phyloP scores from a whole-genome alignment of 805 yeast species.

The Kluyveromyces starmeri region DNA sequence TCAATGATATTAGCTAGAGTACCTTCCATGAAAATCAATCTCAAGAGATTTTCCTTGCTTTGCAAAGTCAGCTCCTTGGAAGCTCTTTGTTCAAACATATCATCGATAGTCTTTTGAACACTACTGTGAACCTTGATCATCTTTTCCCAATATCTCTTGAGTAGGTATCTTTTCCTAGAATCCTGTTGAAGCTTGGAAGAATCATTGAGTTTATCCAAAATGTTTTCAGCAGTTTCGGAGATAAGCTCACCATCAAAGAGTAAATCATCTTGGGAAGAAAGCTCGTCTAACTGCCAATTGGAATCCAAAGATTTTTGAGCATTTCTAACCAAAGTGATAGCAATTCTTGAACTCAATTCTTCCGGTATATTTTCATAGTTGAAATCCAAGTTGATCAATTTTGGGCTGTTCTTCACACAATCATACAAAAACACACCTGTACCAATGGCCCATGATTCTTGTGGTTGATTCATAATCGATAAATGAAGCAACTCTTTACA shows the following conservation, averaged over 20 bases:
- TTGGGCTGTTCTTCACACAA: slow-evolving; percentile 55
- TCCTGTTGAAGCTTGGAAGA: slow-evolving; percentile 30
- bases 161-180: slow-evolving; percentile 30
- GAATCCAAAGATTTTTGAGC: slow-evolving; percentile 52
- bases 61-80: slow-evolving; percentile 46
- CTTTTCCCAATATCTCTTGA: slow-evolving; percentile 35
- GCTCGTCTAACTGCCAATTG: slow-evolving; percentile 27
- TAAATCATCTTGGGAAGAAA: slow-evolving; percentile 43
- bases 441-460: slow-evolving; percentile 39
- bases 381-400: slow-evolving; percentile 60
- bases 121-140: slow-evolving; percentile 29
- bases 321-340: slow-evolving; percentile 73
- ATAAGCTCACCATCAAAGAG: slow-evolving; percentile 69
- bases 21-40: slow-evolving; percentile 61
- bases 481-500: slow-evolving; percentile 60
- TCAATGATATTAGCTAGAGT: slow-evolving; percentile 50
- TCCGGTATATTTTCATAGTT: slow-evolving; percentile 56
- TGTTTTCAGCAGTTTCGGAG: slow-evolving; percentile 63
- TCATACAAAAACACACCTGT: slow-evolving; percentile 59
- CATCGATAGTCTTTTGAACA: slow-evolving; percentile 43
- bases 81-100: slow-evolving; percentile 49
- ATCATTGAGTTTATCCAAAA: slow-evolving; percentile 36
- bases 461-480: slow-evolving; percentile 54
- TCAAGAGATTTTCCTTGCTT: slow-evolving; percentile 67
- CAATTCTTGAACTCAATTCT: slow-evolving; percentile 59